These are phyloP conservation scores for Eimeria necatrix DNA, from an alignment of 169 alveolate species.

Conservation along the genomic window DNA sequence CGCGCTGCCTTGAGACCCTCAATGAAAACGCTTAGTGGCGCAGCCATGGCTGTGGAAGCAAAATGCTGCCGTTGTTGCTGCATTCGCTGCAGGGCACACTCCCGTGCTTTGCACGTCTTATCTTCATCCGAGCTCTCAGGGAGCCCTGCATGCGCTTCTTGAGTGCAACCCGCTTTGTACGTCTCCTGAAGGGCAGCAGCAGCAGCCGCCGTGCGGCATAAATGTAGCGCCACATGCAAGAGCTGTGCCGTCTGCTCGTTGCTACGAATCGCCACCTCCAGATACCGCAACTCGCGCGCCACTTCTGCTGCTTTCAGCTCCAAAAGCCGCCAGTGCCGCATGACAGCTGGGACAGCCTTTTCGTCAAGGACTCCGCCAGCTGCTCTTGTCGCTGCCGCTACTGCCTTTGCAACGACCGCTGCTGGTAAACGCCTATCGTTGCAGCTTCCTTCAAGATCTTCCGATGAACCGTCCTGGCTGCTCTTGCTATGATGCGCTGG, in stretches of 20 bases:
- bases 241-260: slow-evolving; percentile 10
- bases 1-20: slow-evolving; percentile 27
- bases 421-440: background rate
- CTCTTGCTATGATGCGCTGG: background rate
- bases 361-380: background rate
- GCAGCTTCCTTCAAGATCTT: no score
- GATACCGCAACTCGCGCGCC: background rate
- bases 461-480: background rate
- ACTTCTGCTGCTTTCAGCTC: background rate
- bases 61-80: background rate
- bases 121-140: background rate
- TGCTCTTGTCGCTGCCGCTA: background rate
- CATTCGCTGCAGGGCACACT: background rate
- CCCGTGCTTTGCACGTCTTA: background rate
- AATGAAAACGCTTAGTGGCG: slow-evolving; percentile 2
- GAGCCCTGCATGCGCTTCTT: background rate
- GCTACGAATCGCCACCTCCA: slow-evolving; percentile 8
- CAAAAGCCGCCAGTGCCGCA: slow-evolving; percentile 37
- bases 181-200: background rate
- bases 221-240: slow-evolving; percentile 25
- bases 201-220: slow-evolving; percentile 37
- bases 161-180: background rate
- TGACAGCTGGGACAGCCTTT: background rate
- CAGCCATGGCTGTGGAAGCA: slow-evolving; percentile 7
- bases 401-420: background rate